These are phyloP conservation scores for Stereum hirsutum DNA, from an alignment of 1,284 basidiomycete species.

Conservation along the genomic window DNA sequence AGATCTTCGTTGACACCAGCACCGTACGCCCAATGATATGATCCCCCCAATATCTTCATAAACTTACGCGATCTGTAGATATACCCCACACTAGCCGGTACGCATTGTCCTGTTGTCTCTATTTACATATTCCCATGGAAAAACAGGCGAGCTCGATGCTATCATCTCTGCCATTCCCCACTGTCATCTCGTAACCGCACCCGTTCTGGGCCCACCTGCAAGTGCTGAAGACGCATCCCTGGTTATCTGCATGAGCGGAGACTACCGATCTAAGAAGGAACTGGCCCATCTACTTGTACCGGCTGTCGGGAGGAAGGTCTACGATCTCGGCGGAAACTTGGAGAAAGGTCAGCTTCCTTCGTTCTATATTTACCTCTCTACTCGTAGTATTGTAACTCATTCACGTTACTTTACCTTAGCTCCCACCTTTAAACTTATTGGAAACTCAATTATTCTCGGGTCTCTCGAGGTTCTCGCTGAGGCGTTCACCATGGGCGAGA, in stretches of 20 bases:
- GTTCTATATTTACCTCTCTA: background rate
- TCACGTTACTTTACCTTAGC: constrained; percentile 27
- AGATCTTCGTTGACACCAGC: constrained; percentile 77
- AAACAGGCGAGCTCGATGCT: constrained; percentile 59
- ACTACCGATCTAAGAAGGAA: constrained; percentile 79
- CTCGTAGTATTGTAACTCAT: constrained; percentile 4
- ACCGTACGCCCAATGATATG: constrained; percentile 40
- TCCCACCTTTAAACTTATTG: constrained; percentile 74
- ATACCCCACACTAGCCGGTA: constrained; percentile 66
- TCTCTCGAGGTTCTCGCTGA: constrained; percentile 76
- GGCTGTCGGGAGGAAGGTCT: constrained; percentile 68
- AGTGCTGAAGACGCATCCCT: constrained; percentile 66
- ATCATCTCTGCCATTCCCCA: constrained; percentile 54
- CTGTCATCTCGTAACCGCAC: constrained; percentile 66
- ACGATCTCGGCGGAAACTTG: constrained; percentile 69
- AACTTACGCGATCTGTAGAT: constrained; percentile 29
- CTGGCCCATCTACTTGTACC: constrained; percentile 71
- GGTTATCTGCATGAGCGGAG: constrained; percentile 74
- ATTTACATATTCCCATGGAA: background rate
- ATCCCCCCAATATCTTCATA: background rate
- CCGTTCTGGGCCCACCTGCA: constrained; percentile 71
- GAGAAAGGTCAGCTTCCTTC: constrained; percentile 47
- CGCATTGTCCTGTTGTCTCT: constrained; percentile 1
- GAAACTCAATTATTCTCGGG: constrained; percentile 64
- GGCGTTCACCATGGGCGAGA: constrained; percentile 77